Evolutionary conservation across 495 filamentous ascomycete species (phyloP), one percentile per base, ranked within the genome.

Genomic region (Penicillium silybi): DNA sequence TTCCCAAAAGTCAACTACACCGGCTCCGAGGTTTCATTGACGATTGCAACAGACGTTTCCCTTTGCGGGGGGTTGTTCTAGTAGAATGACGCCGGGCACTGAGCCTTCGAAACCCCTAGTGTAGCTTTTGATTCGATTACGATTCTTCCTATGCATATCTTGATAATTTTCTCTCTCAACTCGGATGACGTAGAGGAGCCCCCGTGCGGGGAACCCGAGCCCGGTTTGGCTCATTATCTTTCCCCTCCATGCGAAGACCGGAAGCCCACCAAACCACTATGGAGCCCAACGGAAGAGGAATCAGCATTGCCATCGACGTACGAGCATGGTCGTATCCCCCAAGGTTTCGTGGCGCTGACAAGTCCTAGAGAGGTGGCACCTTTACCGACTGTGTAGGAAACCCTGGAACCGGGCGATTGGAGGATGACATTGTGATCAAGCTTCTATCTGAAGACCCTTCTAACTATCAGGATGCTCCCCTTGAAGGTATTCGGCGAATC

Each of bases 401-500:
- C 16, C 54, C 60, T 3, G 59, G 57, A 10, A 56, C 54, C 6
- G 63, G 57, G 15, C 48, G 56, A n/a, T 26, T 63, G 15, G 59
- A 65, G 46, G 62, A 63, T 54, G 64, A 67, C 18, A 72, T 90
- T 38, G 79, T 93, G 40, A 86, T 93, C 68, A 93, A 93, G 63
- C 71, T 93, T 0, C 78, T 93, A 3, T 91, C 87, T 7, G 85
- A 89, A 51, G 89, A 93, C 59, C 89, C 89, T 15, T 71, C 76
- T 29, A 92, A 92, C 68, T 93, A 93, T 59, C 64, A 77, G 19
- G 89, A 93, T 75, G 89, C 89, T 7, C 89, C 89, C 4, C 75
- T 88, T 8, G 89, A 93, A 68, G 92, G 87, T 32, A 96, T 96
- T 62, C 81, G 63, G 2, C 85, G 92, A 26, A 82, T 96, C 35